phyloP scores from a whole-genome alignment of 768 basidiomycete species.

The Pleurotus platypus region DNA sequence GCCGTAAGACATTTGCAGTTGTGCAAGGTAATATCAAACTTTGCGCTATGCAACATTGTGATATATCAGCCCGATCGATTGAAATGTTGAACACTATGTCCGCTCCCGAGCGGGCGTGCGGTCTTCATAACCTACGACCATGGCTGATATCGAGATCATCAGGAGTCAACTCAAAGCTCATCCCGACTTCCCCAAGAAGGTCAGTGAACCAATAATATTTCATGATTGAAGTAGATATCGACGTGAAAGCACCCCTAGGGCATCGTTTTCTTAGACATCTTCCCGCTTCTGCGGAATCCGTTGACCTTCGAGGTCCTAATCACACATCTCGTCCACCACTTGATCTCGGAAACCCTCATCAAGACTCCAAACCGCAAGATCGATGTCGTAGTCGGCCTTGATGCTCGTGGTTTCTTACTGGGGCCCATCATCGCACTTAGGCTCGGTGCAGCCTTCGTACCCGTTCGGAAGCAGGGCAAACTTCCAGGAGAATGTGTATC shows the following conservation, averaged over 20 bases:
- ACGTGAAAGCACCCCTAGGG: slow-evolving; percentile 46
- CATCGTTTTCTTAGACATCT: slow-evolving; percentile 90
- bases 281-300: slow-evolving; percentile 87
- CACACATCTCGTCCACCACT: slow-evolving; percentile 82
- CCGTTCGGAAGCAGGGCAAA: slow-evolving; percentile 92
- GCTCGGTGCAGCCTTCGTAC: slow-evolving; percentile 91
- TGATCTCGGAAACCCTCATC: slow-evolving; percentile 75
- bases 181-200: slow-evolving; percentile 89
- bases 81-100: too few relatives aligned
- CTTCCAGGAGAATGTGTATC: slow-evolving; percentile 83
- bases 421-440: slow-evolving; percentile 91
- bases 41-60: too few relatives aligned
- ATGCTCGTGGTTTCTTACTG: slow-evolving; percentile 93
- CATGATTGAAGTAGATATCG: too few relatives aligned
- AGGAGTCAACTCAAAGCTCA: slow-evolving; percentile 56
- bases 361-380: slow-evolving; percentile 60
- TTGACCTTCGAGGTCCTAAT: slow-evolving; percentile 86
- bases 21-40: too few relatives aligned
- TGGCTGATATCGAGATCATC: slow-evolving; percentile 78
- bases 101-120: neutral
- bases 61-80: too few relatives aligned
- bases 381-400: slow-evolving; percentile 92
- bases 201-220: slow-evolving; percentile 22
- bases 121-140: slow-evolving; percentile 22
- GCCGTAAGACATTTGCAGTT: neutral